These are phyloP conservation scores for Cantharellus cinnabarinus DNA, from an alignment of 768 basidiomycete genomes.

Conservation along the genomic window DNA sequence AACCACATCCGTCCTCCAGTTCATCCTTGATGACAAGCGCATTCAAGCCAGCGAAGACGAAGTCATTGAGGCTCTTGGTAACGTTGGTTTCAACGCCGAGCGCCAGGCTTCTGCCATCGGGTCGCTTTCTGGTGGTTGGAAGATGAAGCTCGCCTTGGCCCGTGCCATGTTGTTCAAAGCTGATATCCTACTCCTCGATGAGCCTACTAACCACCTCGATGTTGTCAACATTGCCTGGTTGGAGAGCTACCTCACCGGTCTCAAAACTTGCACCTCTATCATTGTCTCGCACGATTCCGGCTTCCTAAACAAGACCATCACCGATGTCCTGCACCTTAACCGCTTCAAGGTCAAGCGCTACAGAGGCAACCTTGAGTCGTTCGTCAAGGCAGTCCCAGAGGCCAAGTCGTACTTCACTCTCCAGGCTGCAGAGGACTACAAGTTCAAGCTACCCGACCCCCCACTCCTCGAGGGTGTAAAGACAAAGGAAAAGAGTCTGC, in stretches of 20 bases:
- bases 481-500: conserved; percentile 93
- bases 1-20: conserved; percentile 73
- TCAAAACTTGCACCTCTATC: conserved; percentile 88
- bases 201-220: conserved; percentile 37
- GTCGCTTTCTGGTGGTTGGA: conserved; percentile 93
- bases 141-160: conserved; percentile 97
- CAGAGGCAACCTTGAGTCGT: conserved; percentile 84
- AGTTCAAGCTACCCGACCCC: conserved; percentile 93
- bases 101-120: conserved; percentile 76
- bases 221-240: conserved; percentile 97
- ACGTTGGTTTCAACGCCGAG: conserved; percentile 80
- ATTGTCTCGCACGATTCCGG: conserved; percentile 95
- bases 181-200: conserved; percentile 45
- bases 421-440: conserved; percentile 90
- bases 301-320: conserved; percentile 97
- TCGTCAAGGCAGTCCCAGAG: conserved; percentile 87
- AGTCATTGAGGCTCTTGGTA: conserved; percentile 57
- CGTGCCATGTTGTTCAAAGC: conserved; percentile 97
- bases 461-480: conserved; percentile 98
- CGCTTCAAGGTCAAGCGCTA: conserved; percentile 95
- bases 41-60: conserved; percentile 51
- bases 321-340: conserved; percentile 92
- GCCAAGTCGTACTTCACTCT: conserved; percentile 97
- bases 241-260: conserved; percentile 73
- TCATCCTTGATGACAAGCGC: conserved; percentile 73